phyloP scores from a whole-genome alignment of 2,329 filamentous ascomycete genomes.

The Anthostomella pinea region DNA sequence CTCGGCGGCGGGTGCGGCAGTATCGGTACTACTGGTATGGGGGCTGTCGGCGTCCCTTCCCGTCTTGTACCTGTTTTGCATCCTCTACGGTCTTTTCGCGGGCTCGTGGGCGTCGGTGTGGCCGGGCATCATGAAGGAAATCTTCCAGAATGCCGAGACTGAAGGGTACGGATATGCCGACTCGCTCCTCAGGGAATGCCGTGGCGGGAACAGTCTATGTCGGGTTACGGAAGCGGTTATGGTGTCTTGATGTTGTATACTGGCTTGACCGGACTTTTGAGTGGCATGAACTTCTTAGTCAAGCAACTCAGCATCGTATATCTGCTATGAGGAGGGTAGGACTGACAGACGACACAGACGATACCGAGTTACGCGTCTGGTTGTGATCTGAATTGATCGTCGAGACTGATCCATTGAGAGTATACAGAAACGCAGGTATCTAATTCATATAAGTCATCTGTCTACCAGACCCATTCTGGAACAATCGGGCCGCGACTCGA shows the following conservation, averaged over 20 bases:
- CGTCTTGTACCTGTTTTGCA: conserved; percentile 57
- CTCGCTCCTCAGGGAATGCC: conserved; percentile 46
- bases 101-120: conserved; percentile 62
- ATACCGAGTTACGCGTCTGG: no score
- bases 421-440: no score
- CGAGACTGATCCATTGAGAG: no score
- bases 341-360: no score
- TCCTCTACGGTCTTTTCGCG: conserved; percentile 64
- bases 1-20: conserved; percentile 53
- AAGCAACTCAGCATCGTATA: no score
- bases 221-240: conserved; percentile 50
- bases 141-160: conserved; percentile 28
- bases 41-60: conserved; percentile 52
- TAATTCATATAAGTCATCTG: no score
- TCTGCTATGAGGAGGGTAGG: no score
- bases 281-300: conserved; percentile 45
- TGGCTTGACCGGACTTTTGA: conserved; percentile 48
- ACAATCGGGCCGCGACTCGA: no score
- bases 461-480: no score
- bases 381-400: no score
- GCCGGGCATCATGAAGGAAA: conserved; percentile 53
- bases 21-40: conserved; percentile 61
- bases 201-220: conserved; percentile 38
- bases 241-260: conserved; percentile 56
- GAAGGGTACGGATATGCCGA: conserved; percentile 32